Conservation (phyloP, 805 yeast species). For the Barnettozyma sucrosica region DNA sequence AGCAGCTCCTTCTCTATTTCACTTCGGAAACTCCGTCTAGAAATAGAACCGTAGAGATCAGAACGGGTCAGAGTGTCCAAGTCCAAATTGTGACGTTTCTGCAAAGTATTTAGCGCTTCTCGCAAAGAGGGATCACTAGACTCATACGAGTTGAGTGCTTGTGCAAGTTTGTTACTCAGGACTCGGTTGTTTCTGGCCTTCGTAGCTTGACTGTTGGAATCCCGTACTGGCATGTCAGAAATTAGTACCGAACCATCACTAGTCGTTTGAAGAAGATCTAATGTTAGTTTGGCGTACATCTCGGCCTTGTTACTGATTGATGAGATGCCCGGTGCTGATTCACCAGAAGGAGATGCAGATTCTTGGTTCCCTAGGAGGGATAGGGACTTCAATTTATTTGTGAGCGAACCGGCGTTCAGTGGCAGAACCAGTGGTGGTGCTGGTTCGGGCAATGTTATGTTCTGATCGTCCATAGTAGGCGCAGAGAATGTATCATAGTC, state of each 20-base stretch:
- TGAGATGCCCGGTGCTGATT: not conserved
- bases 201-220: not conserved
- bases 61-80: constrained; percentile 23
- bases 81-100: constrained; percentile 28
- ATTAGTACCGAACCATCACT: constrained; percentile 8
- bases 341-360: not conserved
- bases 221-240: constrained; percentile 11
- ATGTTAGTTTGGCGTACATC: constrained; percentile 43
- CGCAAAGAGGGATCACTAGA: constrained; percentile 28
- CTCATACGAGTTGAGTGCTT: constrained; percentile 29
- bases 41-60: constrained; percentile 48
- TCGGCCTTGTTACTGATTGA: constrained; percentile 29
- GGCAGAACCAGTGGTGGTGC: constrained; percentile 36
- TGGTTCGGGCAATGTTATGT: constrained; percentile 28
- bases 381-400: constrained; percentile 33
- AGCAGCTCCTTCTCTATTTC: constrained; percentile 57
- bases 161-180: constrained; percentile 31
- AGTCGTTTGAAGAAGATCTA: constrained; percentile 31
- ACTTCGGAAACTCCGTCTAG: constrained; percentile 54
- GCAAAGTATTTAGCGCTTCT: constrained; percentile 30
- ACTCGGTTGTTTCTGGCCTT: constrained; percentile 21
- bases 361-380: constrained; percentile 24
- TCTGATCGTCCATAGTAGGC: not conserved
- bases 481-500: constrained; percentile 22
- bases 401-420: constrained; percentile 26